Evolutionary conservation across 2,329 filamentous ascomycete species (phyloP).

Genomic region (Exutisphaerella laricina): DNA sequence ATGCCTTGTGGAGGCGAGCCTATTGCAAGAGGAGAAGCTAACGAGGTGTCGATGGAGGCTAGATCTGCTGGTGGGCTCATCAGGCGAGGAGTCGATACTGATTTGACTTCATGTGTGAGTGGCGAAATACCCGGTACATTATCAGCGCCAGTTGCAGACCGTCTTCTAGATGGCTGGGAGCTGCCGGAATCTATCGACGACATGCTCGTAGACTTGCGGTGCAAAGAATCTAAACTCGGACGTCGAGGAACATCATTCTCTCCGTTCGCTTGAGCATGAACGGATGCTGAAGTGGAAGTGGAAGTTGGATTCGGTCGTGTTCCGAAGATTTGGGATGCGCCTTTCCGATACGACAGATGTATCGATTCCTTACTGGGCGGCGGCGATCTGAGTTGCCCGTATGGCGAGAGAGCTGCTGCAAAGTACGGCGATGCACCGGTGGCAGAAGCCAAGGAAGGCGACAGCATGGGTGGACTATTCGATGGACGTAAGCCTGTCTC

Average conservation of each 20-base stretch:
- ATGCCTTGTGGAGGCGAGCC: slow-evolving; percentile 17
- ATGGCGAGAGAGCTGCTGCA: slow-evolving; percentile 19
- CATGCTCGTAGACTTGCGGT: slow-evolving; percentile 36
- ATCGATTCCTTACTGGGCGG: slow-evolving; percentile 46
- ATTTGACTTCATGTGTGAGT: slow-evolving; percentile 16
- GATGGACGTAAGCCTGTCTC: slow-evolving; percentile 14
- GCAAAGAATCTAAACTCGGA: slow-evolving; percentile 14
- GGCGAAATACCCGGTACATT: slow-evolving; percentile 17
- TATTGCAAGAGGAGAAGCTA: slow-evolving; percentile 14
- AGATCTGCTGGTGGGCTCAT: slow-evolving; percentile 17
- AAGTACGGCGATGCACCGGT: slow-evolving; percentile 32
- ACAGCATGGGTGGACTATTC: slow-evolving; percentile 29
- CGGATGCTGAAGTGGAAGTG: slow-evolving; percentile 3
- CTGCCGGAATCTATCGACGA: slow-evolving; percentile 42
- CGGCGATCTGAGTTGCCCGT: slow-evolving; percentile 33
- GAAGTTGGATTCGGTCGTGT: slow-evolving; percentile 21
- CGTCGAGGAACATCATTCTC: slow-evolving; percentile 10
- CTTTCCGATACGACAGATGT: slow-evolving; percentile 46
- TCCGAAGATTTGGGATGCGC: slow-evolving; percentile 45
- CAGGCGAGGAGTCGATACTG: slow-evolving; percentile 11
- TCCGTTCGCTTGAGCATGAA: background rate
- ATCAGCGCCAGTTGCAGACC: slow-evolving; percentile 27
- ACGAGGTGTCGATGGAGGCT: slow-evolving; percentile 27
- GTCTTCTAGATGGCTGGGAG: slow-evolving; percentile 31
- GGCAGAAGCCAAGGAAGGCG: slow-evolving; percentile 30